Evolutionary conservation across 1,139 yeast species (phyloP).

Genomic region (Blastobotrys persicus): DNA sequence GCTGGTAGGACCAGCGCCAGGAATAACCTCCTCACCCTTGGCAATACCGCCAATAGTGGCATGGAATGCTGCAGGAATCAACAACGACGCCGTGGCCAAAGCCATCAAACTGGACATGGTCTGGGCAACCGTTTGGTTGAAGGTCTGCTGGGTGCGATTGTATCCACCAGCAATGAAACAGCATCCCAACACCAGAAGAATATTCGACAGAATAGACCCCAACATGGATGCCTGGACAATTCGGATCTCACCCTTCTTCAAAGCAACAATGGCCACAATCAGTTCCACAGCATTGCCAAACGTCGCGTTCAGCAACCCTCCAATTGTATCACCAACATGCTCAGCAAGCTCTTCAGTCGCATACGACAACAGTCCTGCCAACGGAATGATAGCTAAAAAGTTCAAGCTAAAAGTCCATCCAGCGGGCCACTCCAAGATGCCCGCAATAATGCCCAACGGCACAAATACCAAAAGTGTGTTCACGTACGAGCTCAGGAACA

Average conservation of each 20-base stretch:
- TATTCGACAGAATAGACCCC: conserved; percentile 85
- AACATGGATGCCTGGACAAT: conserved; percentile 96
- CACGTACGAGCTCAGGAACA: conserved; percentile 53
- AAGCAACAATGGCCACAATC: conserved; percentile 88
- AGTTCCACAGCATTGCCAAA: conserved; percentile 94
- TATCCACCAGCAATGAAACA: conserved; percentile 93
- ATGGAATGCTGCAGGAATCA: conserved; percentile 95
- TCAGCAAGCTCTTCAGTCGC: conserved; percentile 92
- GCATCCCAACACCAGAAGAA: conserved; percentile 88
- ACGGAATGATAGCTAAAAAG: conserved; percentile 86
- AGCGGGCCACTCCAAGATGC: conserved; percentile 56
- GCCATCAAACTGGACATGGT: conserved; percentile 95
- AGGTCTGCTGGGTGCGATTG: conserved; percentile 78
- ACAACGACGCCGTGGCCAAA: conserved; percentile 78
- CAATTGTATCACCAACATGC: conserved; percentile 76
- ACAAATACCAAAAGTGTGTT: conserved; percentile 77
- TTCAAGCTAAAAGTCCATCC: conserved; percentile 66
- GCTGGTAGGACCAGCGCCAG: conserved; percentile 36
- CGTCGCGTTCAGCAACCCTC: conserved; percentile 92
- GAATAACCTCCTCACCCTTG: conserved; percentile 38
- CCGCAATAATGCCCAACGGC: conserved; percentile 82
- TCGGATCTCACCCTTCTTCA: conserved; percentile 78
- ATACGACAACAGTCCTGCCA: conserved; percentile 84
- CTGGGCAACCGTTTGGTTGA: conserved; percentile 96
- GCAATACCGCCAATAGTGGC: conserved; percentile 45